phyloP scores from a whole-genome alignment of 2,329 filamentous ascomycete genomes.

The Stemphylium beticola region DNA sequence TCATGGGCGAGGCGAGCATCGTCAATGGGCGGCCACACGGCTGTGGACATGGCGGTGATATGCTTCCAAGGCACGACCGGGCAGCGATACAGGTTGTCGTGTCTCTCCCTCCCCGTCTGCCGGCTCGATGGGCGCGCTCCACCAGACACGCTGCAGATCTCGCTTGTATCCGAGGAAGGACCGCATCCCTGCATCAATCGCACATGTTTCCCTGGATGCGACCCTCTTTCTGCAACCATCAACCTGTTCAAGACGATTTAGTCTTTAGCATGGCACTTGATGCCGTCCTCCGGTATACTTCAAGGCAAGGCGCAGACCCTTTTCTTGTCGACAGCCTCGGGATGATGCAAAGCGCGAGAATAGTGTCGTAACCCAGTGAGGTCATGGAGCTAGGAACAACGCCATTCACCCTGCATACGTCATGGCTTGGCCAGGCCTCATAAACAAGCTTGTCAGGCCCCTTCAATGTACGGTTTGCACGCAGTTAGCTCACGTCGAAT shows the following conservation, averaged over 20 bases:
- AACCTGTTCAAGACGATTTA: neutral
- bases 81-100: neutral
- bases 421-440: conserved; percentile 21
- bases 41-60: conserved; percentile 60
- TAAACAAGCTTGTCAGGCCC: conserved; percentile 24
- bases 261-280: neutral
- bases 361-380: conserved; percentile 14
- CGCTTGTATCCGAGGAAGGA: conserved; percentile 20
- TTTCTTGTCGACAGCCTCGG: conserved; percentile 5
- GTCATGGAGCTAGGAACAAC: conserved; percentile 18
- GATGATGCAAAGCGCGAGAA: conserved; percentile 26
- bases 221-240: neutral
- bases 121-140: conserved; percentile 9
- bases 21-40: conserved; percentile 65
- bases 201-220: neutral
- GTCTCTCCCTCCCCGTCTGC: conserved; percentile 1
- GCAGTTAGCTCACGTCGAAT: conserved; percentile 11
- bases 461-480: neutral
- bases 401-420: conserved; percentile 20
- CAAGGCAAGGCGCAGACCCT: conserved; percentile 6
- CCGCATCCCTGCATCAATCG: conserved; percentile 8
- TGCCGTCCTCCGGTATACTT: conserved; percentile 3
- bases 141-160: conserved; percentile 14
- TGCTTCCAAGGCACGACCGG: neutral
- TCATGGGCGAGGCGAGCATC: conserved; percentile 58